Base-by-base conservation (phyloP, 164 flowering plant genomes). In the Vitis rupestris region DNA sequence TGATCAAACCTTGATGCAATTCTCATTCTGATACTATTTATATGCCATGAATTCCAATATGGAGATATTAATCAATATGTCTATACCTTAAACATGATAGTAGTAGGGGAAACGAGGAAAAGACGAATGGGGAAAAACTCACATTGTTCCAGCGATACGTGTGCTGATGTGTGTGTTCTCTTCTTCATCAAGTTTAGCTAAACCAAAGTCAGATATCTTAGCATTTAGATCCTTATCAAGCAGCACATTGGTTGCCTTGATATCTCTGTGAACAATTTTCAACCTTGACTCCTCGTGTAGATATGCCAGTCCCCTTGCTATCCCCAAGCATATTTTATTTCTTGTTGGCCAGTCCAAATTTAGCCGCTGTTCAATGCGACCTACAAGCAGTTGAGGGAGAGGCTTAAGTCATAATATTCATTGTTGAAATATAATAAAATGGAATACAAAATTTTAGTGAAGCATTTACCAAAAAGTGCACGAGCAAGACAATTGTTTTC, bases 201-300 rank as follows among this genome's bases (percentile, higher is more conserved):
- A 74, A 50, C 94, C 97, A 79, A 91, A 91, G 75, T 91, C 97
- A 11, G 97, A 90, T 72, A 90, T 90, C 70, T 90, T 91, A 7
- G 97, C 84, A 70, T 83, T 88, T 6, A 88, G 74, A 70, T 86
- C 75, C 72, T 82, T 87, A 74, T 88, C 97, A 54, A 91, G 89
- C 50, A 89, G 72, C 58, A 87, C 84, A 73, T 89, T 89, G 11
- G 88, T 87, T 0, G 91, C 85, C 72, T 89, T 89, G 55, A 89
- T 89, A 76, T 89, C 93, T 72, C 93, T 76, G 60, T 89, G 93
- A 17, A 89, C 88, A 50, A 89, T 85, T 73, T 85, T 89, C 75
- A 89, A 54, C 61, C 82, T 79, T 27, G 93, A 89, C 58, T 87
- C 93, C 59, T 86, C 93, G 66, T 89, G 93, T 19, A 89, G 88